Evolutionary conservation across 2,329 filamentous ascomycete species (phyloP), one percentile per base, ranked within the genome.

Genomic region (Hypoxylon sp.): DNA sequence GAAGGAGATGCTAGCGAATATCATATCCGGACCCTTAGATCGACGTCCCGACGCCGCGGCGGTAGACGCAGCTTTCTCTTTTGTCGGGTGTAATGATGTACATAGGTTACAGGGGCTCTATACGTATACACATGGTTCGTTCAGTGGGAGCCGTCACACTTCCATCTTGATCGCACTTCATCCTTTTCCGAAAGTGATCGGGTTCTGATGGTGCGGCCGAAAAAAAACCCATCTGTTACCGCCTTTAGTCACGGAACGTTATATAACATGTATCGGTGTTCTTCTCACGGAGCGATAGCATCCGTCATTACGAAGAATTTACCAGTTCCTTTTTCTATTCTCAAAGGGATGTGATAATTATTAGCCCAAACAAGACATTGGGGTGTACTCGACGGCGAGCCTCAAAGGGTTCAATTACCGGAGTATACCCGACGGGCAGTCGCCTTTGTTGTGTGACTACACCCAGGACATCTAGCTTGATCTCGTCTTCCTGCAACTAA

Each of bases 81-180:
- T 75, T 75, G 71, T 73, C 67, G 24, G 61, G 66, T 29, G 47
- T 57, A 57, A 46, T 66, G 67, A 48, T 71, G 69, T 71, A 71
- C 42, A 71, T 71, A 71, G 59, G 66, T 69, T 66, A 71, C 62
- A 55, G 67, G 59, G 59, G 48, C 50, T 63, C 50, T 63, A 44
- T 57, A 68, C 61, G 53, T 42, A 69, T 64, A 59, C 61, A 61
- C 46, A 63, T 55, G 58, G 24, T 68, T 66, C 59, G 59, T 61
- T 48, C 42, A 61, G 44, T 46, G 35, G 46, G n/a, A 48, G 47
- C 44, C 14, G 26, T 58, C 22, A 42, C 39, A 48, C 37, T 22
- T 31, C 29, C 35, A 17, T 47, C 13, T 50, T 50, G 17, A 13
- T 37, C 17, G 26, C 26, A 42, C 47, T 37, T n/a, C 29, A 31